phyloP scores from a whole-genome alignment of 2,329 filamentous ascomycete species.

The Fusarium buxicola region DNA sequence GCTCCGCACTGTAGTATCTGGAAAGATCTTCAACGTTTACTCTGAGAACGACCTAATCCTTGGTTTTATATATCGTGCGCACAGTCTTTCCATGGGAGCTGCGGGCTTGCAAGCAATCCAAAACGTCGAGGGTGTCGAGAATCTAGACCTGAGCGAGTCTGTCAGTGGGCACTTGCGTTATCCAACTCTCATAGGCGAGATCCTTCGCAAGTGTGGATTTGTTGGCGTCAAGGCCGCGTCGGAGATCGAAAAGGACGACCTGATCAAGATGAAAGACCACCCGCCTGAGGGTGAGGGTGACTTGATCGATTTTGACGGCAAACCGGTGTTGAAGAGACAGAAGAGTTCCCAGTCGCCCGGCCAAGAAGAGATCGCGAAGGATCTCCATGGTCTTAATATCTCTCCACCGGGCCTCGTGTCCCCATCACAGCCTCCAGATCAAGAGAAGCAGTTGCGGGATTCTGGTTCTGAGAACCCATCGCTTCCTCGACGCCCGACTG shows the following conservation, averaged over 20 bases:
- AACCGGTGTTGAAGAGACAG: slow-evolving; percentile 11
- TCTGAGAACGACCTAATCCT: slow-evolving; percentile 89
- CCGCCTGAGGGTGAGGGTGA: slow-evolving; percentile 47
- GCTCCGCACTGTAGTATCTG: slow-evolving; percentile 81
- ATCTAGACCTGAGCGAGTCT: slow-evolving; percentile 64
- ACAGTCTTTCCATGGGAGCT: slow-evolving; percentile 83
- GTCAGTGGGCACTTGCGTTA: slow-evolving; percentile 67
- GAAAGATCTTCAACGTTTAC: slow-evolving; percentile 88
- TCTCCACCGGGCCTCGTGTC: slow-evolving; percentile 44
- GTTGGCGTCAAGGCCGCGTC: slow-evolving; percentile 57
- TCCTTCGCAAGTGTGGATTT: slow-evolving; percentile 65
- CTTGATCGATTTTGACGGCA: slow-evolving; percentile 48
- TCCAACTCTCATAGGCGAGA: slow-evolving; percentile 62
- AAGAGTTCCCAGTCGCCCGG: slow-evolving; percentile 24
- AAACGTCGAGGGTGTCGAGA: slow-evolving; percentile 73
- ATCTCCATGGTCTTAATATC: slow-evolving; percentile 47
- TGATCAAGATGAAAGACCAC: slow-evolving; percentile 59
- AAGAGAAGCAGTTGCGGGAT: slow-evolving; percentile 5
- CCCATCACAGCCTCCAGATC: slow-evolving; percentile 28
- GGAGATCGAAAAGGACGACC: slow-evolving; percentile 64
- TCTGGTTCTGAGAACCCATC: slow-evolving; percentile 21
- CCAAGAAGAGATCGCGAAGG: slow-evolving; percentile 37
- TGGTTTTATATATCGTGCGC: slow-evolving; percentile 87
- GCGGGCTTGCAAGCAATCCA: slow-evolving; percentile 83
- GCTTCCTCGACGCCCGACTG: slow-evolving; percentile 27